Evolutionary conservation across 75 land plant genomes (phyloP).

Genomic region (Cryptomeria japonica): DNA sequence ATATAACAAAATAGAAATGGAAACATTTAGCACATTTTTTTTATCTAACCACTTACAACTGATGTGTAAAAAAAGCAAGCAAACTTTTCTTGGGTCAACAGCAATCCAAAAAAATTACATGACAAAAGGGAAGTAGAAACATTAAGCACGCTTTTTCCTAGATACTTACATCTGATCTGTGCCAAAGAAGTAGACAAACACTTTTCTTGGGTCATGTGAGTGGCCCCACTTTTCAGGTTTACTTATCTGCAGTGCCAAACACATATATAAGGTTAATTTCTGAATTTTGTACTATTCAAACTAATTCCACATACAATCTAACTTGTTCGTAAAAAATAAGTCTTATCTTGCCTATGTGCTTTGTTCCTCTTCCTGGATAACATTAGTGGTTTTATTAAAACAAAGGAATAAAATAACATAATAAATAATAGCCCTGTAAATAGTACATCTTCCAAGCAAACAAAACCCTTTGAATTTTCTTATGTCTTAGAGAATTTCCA

Average conservation of each 20-base stretch:
- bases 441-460: too few species aligned
- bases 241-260: slow-evolving; percentile 52
- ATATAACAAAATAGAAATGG: neutral
- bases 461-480: too few species aligned
- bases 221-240: slow-evolving; percentile 73
- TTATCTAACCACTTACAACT: slow-evolving; percentile 74
- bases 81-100: slow-evolving; percentile 59
- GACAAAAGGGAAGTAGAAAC: neutral
- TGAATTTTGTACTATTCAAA: too few species aligned
- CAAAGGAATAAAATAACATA: too few species aligned
- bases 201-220: slow-evolving; percentile 52
- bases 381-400: too few species aligned
- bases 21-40: neutral
- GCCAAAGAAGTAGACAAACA: slow-evolving; percentile 86
- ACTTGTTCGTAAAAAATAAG: too few species aligned
- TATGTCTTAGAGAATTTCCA: too few species aligned
- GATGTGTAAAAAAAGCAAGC: slow-evolving; percentile 79
- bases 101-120: neutral
- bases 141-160: neutral
- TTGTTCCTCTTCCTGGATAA: too few species aligned
- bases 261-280: too few species aligned
- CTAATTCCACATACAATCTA: too few species aligned
- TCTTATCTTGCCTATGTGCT: too few species aligned
- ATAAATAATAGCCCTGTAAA: too few species aligned
- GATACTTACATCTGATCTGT: slow-evolving; percentile 90